phyloP scores from a whole-genome alignment of 2,329 filamentous ascomycete species.

The Trichoderma brevicompactum region DNA sequence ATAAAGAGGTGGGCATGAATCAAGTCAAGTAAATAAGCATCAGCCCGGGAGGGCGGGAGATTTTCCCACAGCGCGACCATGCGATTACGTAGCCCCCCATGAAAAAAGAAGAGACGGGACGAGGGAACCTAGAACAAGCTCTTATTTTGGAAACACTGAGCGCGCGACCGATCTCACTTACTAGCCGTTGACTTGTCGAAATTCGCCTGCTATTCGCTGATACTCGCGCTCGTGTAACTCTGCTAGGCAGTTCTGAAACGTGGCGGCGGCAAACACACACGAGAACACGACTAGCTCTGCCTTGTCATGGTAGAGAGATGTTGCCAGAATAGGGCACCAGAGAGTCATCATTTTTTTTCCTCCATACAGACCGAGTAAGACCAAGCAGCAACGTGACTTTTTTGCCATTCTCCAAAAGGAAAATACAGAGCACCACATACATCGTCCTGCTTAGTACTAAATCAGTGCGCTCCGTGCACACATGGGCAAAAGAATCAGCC shows the following conservation, averaged over 20 bases:
- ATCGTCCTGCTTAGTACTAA: too few relatives aligned
- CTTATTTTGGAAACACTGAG: background rate
- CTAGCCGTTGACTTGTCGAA: too few relatives aligned
- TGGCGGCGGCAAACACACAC: background rate
- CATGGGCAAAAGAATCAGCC: too few relatives aligned
- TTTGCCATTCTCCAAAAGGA: too few relatives aligned
- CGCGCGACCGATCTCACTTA: background rate
- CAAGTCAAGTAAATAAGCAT: slow-evolving; percentile 14
- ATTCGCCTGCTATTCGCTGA: background rate
- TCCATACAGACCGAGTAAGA: background rate
- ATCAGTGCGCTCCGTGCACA: too few relatives aligned
- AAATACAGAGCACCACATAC: too few relatives aligned
- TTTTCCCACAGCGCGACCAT: background rate
- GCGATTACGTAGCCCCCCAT: background rate
- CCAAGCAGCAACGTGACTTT: background rate
- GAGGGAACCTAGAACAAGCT: background rate
- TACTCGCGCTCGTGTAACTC: background rate
- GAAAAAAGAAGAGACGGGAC: background rate
- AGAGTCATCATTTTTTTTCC: too few relatives aligned
- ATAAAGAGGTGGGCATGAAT: background rate
- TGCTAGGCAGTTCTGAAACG: background rate
- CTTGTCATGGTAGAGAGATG: background rate
- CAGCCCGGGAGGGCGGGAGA: slow-evolving; percentile 8
- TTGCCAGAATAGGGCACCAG: background rate
- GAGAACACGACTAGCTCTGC: background rate